A percentile compares a stretch with the other conserved stretches of the same genome.
Conservation (phyloP, 345 rosid species). For the Rhodamnia argentea region DNA sequence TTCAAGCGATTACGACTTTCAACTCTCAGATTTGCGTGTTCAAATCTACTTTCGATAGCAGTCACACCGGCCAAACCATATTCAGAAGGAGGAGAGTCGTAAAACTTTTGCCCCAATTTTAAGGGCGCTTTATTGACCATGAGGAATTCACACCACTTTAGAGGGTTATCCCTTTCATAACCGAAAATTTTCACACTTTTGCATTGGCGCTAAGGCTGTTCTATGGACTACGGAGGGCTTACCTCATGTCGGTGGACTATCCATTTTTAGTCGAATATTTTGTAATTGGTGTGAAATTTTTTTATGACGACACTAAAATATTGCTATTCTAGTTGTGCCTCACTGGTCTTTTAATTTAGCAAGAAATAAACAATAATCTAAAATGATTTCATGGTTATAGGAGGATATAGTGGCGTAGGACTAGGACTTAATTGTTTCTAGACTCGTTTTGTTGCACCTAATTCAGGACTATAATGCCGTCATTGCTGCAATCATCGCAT, state of each 20-base stretch:
- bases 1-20: not conserved
- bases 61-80: not conserved
- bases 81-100: not conserved
- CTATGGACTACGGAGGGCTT: not conserved
- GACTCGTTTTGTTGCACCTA: fast-evolving
- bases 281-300: not conserved
- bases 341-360: not conserved
- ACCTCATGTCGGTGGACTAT: not conserved
- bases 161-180: not conserved
- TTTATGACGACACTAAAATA: not conserved
- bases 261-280: not conserved
- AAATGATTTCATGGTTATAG: not conserved
- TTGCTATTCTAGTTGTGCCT: not conserved
- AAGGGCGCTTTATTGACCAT: not conserved
- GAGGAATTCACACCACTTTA: not conserved
- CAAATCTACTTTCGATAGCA: not conserved
- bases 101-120: not conserved
- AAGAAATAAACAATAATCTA: not conserved
- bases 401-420: not conserved
- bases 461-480: not conserved
- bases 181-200: not conserved
- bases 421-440: not conserved
- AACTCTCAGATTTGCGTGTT: not conserved
- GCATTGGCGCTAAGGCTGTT: not conserved
- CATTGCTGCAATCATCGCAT: not conserved